A percentile compares a stretch with the other conserved stretches of the same genome.
Conservation (phyloP, 768 basidiomycete species). For the Podaxis sp. region DNA sequence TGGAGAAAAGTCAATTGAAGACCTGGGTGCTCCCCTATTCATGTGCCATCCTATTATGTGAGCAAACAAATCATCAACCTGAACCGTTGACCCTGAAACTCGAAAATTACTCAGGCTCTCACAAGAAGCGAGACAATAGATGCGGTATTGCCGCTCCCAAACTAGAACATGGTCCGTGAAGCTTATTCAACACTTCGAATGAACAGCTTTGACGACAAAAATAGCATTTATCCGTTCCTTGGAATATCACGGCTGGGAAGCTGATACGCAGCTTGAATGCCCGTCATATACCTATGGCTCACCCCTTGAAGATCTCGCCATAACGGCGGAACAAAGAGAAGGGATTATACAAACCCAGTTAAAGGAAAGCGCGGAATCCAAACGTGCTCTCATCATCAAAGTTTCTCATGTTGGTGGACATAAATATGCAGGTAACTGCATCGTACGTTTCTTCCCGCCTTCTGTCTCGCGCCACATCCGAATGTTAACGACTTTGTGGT, state of each 20-base stretch:
- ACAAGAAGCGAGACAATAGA: conserved; percentile 89
- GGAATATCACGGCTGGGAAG: conserved; percentile 70
- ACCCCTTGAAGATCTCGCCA: conserved; percentile 61
- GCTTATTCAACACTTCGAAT: background rate
- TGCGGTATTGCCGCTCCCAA: conserved; percentile 87
- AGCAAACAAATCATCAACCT: conserved; percentile 28
- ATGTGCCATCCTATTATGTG: conserved; percentile 87
- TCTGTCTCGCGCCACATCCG: conserved; percentile 3
- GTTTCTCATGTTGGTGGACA: conserved; percentile 94
- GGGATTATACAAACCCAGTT: conserved; percentile 51
- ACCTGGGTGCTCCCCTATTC: conserved; percentile 88
- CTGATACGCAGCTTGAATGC: conserved; percentile 72
- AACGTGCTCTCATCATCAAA: conserved; percentile 79
- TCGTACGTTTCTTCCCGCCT: conserved; percentile 52
- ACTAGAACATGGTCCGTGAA: conserved; percentile 65
- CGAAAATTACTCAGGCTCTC: conserved; percentile 64
- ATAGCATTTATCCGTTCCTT: conserved; percentile 65
- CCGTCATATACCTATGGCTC: conserved; percentile 44
- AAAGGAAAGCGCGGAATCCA: conserved; percentile 52
- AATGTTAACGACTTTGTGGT: conserved; percentile 6
- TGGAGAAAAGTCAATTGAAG: conserved; percentile 49
- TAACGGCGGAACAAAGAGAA: conserved; percentile 53
- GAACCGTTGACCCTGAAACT: conserved; percentile 18
- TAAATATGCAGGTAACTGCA: conserved; percentile 88
- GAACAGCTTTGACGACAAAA: conserved; percentile 5